phyloP scores from a whole-genome alignment of 768 basidiomycete genomes.

The Phylloporus sp. region DNA sequence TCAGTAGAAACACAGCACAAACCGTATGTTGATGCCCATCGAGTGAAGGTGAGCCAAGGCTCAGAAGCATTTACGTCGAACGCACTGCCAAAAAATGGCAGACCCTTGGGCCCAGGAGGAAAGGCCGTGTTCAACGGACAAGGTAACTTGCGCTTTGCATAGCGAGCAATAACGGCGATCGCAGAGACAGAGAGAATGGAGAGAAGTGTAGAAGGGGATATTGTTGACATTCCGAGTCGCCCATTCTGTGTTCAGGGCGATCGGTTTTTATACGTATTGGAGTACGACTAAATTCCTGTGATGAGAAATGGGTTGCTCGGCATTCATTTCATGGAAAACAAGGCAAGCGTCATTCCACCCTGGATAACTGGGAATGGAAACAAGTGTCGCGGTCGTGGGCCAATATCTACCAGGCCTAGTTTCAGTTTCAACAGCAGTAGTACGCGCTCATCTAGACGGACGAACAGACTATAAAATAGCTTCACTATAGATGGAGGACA shows the following conservation, averaged over 20 bases:
- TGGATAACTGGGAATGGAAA: not conserved
- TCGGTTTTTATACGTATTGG: constrained; percentile 15
- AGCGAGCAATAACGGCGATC: constrained; percentile 6
- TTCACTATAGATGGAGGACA: not conserved
- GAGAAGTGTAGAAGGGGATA: constrained; percentile 7
- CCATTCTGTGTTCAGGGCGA: not conserved
- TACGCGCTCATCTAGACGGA: not conserved
- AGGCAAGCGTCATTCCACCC: not conserved
- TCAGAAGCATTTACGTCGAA: constrained; percentile 7
- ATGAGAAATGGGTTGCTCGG: constrained; percentile 2
- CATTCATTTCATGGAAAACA: constrained; percentile 8
- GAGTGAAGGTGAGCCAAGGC: constrained; percentile 19
- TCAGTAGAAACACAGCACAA: too few relatives aligned
- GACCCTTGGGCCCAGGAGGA: constrained; percentile 19
- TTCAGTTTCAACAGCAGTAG: too few relatives aligned
- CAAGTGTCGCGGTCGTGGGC: too few relatives aligned
- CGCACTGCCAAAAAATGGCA: constrained; percentile 21
- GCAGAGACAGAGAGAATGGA: constrained; percentile 2
- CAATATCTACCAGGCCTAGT: too few relatives aligned
- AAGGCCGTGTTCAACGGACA: constrained; percentile 5
- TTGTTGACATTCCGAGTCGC: constrained; percentile 1
- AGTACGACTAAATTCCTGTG: not conserved
- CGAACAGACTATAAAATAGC: not conserved
- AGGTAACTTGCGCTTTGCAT: constrained; percentile 10
- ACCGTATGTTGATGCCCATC: constrained; percentile 19